Evolutionary conservation across 1,139 yeast species (phyloP), one percentile per base, ranked within the genome.

Genomic region (Dujonia santamariae): DNA sequence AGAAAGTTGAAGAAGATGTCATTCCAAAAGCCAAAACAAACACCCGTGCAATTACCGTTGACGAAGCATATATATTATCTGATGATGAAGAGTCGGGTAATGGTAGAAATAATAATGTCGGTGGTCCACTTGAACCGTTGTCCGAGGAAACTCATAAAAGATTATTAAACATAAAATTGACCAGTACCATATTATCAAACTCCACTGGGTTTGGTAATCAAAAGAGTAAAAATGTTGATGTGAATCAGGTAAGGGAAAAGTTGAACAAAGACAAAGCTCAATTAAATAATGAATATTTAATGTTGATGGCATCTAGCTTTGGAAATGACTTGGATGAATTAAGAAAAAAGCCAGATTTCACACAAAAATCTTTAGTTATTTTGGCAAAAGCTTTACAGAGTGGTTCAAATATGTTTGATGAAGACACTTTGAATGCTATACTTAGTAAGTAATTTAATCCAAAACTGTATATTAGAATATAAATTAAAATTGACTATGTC

Each of bases 371-470:
- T 14, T 63, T 83, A 42, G 75, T 75, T 15, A 54, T 79, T 33
- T 59, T 83, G 45, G 88, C 87, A 3, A 78, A 76, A 47, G 69
- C 81, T 3, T 64, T 83, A 40, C 84, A 80, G 50, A 77, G 79
- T 34, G 85, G 86, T 11, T 67, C 76, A 6, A 76, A 79, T 44
- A 71, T 82, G 62, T 82, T 81, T 56, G 86, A 80, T 51, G 70
- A 72, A 29, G 84, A 78, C 25, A 70, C 80, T 11, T 58, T 80
- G 44, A 67, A 61, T 39, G 71, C 74, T 5, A 47, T 70, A 19
- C 53, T 62, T 30, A 42, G 43, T 19, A 29, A 32, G 13, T 35
- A 31, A 14, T 19, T n/a, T 13, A 18, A n/a, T n/a, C n/a, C n/a
- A n/a, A n/a, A n/a, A n/a, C n/a, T n/a, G n/a, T 11, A 28, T 28